These are phyloP conservation scores for Penicillium nordicum DNA, from an alignment of 2,329 filamentous ascomycete species.

Conservation along the genomic window DNA sequence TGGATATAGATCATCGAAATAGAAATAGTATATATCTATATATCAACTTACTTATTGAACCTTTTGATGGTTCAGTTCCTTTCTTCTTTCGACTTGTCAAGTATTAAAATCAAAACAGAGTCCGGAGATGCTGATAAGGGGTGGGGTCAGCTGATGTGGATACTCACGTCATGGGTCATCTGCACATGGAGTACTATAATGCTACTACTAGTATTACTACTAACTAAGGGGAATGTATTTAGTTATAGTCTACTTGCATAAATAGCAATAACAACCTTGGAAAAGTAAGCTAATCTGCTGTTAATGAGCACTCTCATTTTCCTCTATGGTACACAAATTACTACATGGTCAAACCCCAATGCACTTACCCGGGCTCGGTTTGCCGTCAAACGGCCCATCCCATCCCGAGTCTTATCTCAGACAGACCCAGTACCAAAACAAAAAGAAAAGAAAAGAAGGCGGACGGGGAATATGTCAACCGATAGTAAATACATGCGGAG, in stretches of 20 bases:
- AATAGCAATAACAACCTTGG: not conserved
- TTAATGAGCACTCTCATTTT: conserved; percentile 20
- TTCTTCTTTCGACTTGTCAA: not conserved
- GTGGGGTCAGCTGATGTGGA: conserved; percentile 13
- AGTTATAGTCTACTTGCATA: too few relatives aligned
- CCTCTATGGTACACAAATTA: conserved; percentile 30
- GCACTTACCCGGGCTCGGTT: conserved; percentile 11
- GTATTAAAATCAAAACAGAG: not conserved
- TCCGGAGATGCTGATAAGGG: conserved; percentile 4
- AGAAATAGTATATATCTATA: not conserved
- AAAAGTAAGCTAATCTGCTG: not conserved
- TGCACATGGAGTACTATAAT: not conserved
- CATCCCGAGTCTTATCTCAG: conserved; percentile 10
- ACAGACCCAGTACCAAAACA: conserved; percentile 14
- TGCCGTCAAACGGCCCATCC: conserved; percentile 5
- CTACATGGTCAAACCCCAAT: conserved; percentile 17
- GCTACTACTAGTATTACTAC: too few relatives aligned
- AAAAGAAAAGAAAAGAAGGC: conserved; percentile 15
- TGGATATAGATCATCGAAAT: not conserved
- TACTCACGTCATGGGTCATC: conserved; percentile 9
- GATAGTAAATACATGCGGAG: conserved; percentile 31
- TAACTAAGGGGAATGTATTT: not conserved
- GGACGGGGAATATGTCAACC: conserved; percentile 23
- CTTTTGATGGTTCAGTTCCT: not conserved
- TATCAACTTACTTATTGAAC: not conserved